Base-by-base conservation (phyloP, 768 basidiomycete species). In the Trichaptum fuscoviolaceum region DNA sequence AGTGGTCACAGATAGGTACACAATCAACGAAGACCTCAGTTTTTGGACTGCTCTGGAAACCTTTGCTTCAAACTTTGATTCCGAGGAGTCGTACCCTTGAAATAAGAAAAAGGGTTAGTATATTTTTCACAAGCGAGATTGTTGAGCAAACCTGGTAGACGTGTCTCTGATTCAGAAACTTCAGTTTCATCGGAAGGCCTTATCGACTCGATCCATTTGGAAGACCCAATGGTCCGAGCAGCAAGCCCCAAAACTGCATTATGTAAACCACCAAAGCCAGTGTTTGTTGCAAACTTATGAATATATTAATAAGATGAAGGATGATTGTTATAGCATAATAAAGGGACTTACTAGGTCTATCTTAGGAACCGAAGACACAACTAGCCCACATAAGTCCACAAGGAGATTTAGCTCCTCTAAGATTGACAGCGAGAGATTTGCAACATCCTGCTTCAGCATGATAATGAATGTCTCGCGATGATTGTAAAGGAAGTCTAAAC, bases 251-350 rank as follows among this genome's bases (percentile, higher is more conserved):
- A 79, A 42, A 96, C 85, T 0, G 92, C 89, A 1, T 86, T 81
- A 72, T 99, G 96, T 60, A 96, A 84, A 0, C 88, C 87, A 2
- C 96, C 96, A 72, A 93, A 96, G 4, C 92, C 91, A 1, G 92
- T 84, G 68, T 84, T 87, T 25, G 86, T 81, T n/a, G 85, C 83
- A 62, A 82, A 74, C 85, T 87, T 52, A 52, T 3, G 62, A 0
- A 30, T 30, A 26, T 8, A 57, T 7, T 17, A 26, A 42, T 42
- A 7, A 65, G 7, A 62, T 7, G 65, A 58, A 63, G 27, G 60
- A 58, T 15, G 12, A 17, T 36, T 20, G 12, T 5, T n/a, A 69
- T 61, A 30, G 5, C 17, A 68, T 18, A 65, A 62, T 12, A 3
- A 27, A 0, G 10, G 18, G 17, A 81, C 89, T 72, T 68, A 93